These are phyloP conservation scores for Kurtzmaniella fragi DNA, from an alignment of 805 yeast genomes.

Conservation along the genomic window DNA sequence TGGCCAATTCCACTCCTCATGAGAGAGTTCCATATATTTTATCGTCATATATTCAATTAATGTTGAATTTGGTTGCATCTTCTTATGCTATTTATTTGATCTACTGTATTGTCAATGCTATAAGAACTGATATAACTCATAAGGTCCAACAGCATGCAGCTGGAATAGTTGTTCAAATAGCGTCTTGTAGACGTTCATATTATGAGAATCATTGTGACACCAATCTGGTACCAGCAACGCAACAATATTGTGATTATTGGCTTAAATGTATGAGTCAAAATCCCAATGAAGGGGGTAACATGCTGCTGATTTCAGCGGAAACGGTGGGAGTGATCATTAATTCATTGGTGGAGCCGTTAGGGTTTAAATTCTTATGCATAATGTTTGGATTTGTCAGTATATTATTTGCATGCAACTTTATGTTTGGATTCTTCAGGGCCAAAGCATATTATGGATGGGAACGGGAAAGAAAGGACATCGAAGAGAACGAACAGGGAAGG, in stretches of 20 bases:
- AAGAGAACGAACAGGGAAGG: no score
- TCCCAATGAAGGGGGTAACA: slow-evolving; percentile 43
- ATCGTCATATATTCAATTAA: slow-evolving; percentile 57
- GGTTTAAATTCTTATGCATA: slow-evolving; percentile 51
- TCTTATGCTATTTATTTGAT: slow-evolving; percentile 40
- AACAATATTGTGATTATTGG: slow-evolving; percentile 56
- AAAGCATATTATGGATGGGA: slow-evolving; percentile 40
- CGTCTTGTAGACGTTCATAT: slow-evolving; percentile 48
- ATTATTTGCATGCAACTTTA: slow-evolving; percentile 56
- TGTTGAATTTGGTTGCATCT: slow-evolving; percentile 45
- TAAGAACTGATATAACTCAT: slow-evolving; percentile 49
- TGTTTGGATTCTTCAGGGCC: slow-evolving; percentile 63
- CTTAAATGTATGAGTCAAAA: slow-evolving; percentile 61
- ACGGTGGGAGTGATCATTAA: slow-evolving; percentile 58
- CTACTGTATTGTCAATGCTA: slow-evolving; percentile 40
- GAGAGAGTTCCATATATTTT: slow-evolving; percentile 52
- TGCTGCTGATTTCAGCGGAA: slow-evolving; percentile 54
- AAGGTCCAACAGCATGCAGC: slow-evolving; percentile 46
- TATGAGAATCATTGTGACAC: slow-evolving; percentile 54
- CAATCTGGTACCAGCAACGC: slow-evolving; percentile 54
- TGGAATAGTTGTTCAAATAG: slow-evolving; percentile 46
- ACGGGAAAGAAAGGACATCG: neutral
- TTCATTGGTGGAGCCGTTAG: slow-evolving; percentile 63
- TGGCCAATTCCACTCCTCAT: slow-evolving; percentile 43
- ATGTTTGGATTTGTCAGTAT: slow-evolving; percentile 37